Evolutionary conservation across 1,284 basidiomycete species (phyloP), one percentile per base, ranked within the genome.

Genomic region (Cutaneotrichosporon arboriforme): DNA sequence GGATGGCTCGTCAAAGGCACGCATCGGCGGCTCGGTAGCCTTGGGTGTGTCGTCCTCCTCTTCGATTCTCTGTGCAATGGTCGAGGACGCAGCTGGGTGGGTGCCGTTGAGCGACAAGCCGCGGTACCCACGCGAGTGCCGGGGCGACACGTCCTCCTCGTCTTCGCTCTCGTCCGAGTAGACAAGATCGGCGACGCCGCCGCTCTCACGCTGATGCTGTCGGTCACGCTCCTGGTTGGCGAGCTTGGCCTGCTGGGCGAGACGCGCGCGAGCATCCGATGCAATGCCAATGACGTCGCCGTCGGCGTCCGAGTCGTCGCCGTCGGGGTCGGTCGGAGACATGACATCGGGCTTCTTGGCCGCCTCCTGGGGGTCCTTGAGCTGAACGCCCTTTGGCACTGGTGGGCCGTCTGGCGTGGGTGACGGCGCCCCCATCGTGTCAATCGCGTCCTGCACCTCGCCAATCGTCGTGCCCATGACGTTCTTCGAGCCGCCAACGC

Each of bases 401-500:
- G 43, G 18, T 13, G 18, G 31, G 8, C 17, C 43, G 4, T 10
- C 17, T 18, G 17, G 31, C 4, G 46, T n/a, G 2, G 34, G 21
- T n/a, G 37, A 48, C 21, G 37, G 23, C 21, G 46, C 18, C 12
- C 59, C 85, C 35, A 88, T 82, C 61, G 87, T 84, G 41, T 88
- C 85, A 60, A 92, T 90, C 9, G 88, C 90, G 61, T 87, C 77
- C 72, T 91, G 87, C 10, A 92, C 87, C 58, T 92, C 88, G 4
- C 87, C 88, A 79, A 92, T 81, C 2, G 90, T 92, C 2, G 83
- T 84, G 46, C 82, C 81, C 87, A 91, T 90, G 60, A 88, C 83
- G 38, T 71, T 72, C 36, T 52, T 40, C 31, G 26, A 39, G 18
- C 39, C 21, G 20, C 37, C 37, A 23, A 35, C 20, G 13, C n/a